Evolutionary conservation across 805 yeast species (phyloP).

Genomic region (Candida vartiovaarae): DNA sequence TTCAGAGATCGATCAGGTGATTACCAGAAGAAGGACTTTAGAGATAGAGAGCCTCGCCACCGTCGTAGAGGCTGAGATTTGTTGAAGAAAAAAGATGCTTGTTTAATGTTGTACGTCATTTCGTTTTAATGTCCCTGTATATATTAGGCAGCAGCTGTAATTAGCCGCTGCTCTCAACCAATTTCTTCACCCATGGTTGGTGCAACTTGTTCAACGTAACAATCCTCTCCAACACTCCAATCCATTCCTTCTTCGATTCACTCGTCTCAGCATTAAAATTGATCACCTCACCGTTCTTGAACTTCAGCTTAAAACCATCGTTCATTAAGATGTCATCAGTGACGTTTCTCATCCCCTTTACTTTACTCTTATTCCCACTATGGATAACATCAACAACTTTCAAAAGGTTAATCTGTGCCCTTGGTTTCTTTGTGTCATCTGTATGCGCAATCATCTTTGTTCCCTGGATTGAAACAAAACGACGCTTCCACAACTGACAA

Average conservation of each 20-base stretch:
- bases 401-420: constrained; percentile 68
- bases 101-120: no score
- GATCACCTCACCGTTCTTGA: constrained; percentile 74
- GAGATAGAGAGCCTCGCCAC: constrained; percentile 19
- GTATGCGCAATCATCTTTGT: constrained; percentile 70
- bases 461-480: constrained; percentile 71
- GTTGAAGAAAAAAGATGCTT: background rate
- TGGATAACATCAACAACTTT: constrained; percentile 43
- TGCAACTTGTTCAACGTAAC: constrained; percentile 49
- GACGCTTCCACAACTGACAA: constrained; percentile 58
- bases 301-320: constrained; percentile 68
- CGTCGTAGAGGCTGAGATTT: background rate
- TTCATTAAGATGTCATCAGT: constrained; percentile 66
- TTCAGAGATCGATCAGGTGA: constrained; percentile 10
- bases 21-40: constrained; percentile 11
- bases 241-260: constrained; percentile 61
- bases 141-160: no score
- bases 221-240: constrained; percentile 46
- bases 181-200: constrained; percentile 54
- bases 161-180: constrained; percentile 18
- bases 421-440: constrained; percentile 57
- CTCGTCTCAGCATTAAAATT: constrained; percentile 79
- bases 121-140: no score
- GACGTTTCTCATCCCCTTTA: constrained; percentile 41
- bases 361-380: constrained; percentile 23